Base-by-base conservation (phyloP, 2,329 filamentous ascomycete species). In the Esteya vermicola region DNA sequence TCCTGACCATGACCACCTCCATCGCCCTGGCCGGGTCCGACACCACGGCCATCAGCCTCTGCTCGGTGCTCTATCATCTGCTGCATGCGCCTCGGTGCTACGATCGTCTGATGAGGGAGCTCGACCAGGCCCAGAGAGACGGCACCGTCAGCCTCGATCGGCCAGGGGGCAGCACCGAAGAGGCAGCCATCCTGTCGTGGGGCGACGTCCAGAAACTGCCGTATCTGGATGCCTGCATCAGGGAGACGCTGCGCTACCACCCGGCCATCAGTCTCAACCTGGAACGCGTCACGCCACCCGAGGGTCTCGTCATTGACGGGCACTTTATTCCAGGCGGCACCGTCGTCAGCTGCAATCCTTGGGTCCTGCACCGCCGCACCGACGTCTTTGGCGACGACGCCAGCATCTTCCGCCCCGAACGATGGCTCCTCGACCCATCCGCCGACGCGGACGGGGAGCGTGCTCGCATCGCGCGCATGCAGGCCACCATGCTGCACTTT, bases 211-310 rank as follows among this genome's bases (percentile, higher is more conserved):
- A 55, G n/a, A 48, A 50, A 8, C 52, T 70, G 10, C 57, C 59
- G 0, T 71, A 67, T 41, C 54, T 72, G 4, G 59, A 65, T 42
- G 68, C 67, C 0, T 60, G 62, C 4, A 59, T 71, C 25, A 62
- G 62, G 36, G 68, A 72, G 47, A 59, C 58, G 0, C 50, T 70
- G 10, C 56, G 68, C 0, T 54, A 68, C 18, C 62, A 58, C 44
- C 63, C 65, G 19, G 41, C 41, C 23, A 36, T 41, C 21, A 27
- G 38, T n/a, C 23, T 43, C 2, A 31, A 31, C 13, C 20, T 45
- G 3, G 41, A 43, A 36, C 31, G 43, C 3, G 30, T 41, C 6
- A 27, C 30, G 20, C 41, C 43, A 5, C 32, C 36, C 3, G 26
- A 35, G 18, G 43, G 43, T 6, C 9, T 40, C 2, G 23, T 22